Percentiles rank a stretch among this genome's conserved stretches.
phyloP scores from a whole-genome alignment of 305 asterid species.

The Fraxinus dipetala region DNA sequence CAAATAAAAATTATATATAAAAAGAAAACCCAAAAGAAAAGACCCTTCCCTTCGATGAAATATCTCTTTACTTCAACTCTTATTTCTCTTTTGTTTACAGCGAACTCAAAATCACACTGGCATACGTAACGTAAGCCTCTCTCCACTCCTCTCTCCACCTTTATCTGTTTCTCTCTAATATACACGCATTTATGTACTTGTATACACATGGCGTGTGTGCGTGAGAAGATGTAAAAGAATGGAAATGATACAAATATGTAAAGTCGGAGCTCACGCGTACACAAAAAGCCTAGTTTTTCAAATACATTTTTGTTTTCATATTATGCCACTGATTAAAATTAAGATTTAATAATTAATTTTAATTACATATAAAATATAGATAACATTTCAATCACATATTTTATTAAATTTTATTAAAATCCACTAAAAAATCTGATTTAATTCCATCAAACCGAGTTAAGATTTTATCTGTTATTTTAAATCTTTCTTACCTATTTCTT shows the following conservation, averaged over 20 bases:
- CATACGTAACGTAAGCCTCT: background rate
- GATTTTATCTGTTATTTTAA: background rate
- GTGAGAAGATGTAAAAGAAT: background rate
- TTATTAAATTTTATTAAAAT: too few species aligned
- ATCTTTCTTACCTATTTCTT: background rate
- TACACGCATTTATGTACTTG: background rate
- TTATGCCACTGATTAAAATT: background rate
- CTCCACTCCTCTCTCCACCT: background rate
- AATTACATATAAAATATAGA: too few species aligned
- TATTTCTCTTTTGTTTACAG: background rate
- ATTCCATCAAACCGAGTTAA: too few species aligned
- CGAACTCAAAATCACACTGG: background rate
- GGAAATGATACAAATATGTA: background rate
- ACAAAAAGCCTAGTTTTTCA: background rate
- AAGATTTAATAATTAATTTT: too few species aligned
- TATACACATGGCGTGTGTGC: background rate
- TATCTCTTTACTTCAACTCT: background rate
- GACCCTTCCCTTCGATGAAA: background rate
- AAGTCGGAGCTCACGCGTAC: background rate
- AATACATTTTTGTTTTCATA: background rate
- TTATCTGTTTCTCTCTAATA: background rate
- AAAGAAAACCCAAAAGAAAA: background rate
- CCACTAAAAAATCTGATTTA: too few species aligned
- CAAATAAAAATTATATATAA: background rate
- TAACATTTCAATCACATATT: too few species aligned